Evolutionary conservation across 306 rosid species (phyloP).

Genomic region (Glycine soja): DNA sequence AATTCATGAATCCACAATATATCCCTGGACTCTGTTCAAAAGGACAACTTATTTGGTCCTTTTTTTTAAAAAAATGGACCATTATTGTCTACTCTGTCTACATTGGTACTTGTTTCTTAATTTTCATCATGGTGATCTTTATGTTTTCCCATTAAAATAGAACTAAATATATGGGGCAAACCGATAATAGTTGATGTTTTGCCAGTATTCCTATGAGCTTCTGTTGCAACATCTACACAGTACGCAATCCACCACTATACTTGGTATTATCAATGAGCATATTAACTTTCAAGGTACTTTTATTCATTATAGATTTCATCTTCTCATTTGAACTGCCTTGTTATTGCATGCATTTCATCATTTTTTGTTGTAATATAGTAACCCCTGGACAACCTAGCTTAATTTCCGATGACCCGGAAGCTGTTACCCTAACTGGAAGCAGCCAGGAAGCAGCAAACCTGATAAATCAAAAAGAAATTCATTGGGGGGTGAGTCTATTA

Average conservation of each 20-base stretch:
- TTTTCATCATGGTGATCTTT: slow-evolving; percentile 16
- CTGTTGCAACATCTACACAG: slow-evolving; percentile 87
- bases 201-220: slow-evolving; percentile 91
- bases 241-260: slow-evolving; percentile 79
- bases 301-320: slow-evolving; percentile 39
- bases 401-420: slow-evolving; percentile 89
- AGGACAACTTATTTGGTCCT: background rate
- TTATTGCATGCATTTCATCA: slow-evolving; percentile 28
- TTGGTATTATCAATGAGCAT: slow-evolving; percentile 91
- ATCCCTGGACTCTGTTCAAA: background rate
- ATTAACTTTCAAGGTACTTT: slow-evolving; percentile 90
- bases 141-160: background rate
- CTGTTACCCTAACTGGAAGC: slow-evolving; percentile 80
- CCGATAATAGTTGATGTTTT: slow-evolving; percentile 49
- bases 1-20: slow-evolving; percentile 7
- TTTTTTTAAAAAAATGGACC: background rate
- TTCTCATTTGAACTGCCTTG: slow-evolving; percentile 32
- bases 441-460: slow-evolving; percentile 86
- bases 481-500: slow-evolving; percentile 87
- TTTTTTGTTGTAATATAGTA: slow-evolving; percentile 56
- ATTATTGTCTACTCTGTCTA: slow-evolving; percentile 2
- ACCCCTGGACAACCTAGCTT: slow-evolving; percentile 86
- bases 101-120: slow-evolving; percentile 17
- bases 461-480: slow-evolving; percentile 88
- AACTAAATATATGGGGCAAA: slow-evolving; percentile 13